A percentile compares a stretch with the other conserved stretches of the same genome.
phyloP scores from a whole-genome alignment of 495 filamentous ascomycete genomes.

The Amphirosellinia nigrospora region DNA sequence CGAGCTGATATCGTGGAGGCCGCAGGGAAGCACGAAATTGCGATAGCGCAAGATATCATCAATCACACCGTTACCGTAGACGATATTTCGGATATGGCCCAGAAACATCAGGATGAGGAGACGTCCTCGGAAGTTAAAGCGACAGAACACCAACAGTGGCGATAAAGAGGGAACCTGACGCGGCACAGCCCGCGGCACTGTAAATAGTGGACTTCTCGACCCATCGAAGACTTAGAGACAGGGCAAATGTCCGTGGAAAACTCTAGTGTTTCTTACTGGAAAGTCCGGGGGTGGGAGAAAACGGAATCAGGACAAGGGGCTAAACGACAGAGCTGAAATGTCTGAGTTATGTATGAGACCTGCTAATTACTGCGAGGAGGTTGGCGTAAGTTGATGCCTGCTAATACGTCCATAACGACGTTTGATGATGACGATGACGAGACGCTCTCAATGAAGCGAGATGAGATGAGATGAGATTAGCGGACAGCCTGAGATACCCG shows the following conservation, averaged over 20 bases:
- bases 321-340: not conserved
- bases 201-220: not conserved
- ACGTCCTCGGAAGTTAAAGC: not conserved
- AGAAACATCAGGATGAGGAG: not conserved
- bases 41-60: too few relatives aligned
- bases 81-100: not conserved
- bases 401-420: not conserved
- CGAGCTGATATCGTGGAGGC: not conserved
- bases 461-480: not conserved
- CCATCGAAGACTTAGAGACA: not conserved
- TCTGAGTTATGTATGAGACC: not conserved
- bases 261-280: not conserved
- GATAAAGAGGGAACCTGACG: not conserved
- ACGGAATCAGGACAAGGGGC: not conserved
- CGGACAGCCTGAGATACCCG: constrained; percentile 3
- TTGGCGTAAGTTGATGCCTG: not conserved
- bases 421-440: not conserved
- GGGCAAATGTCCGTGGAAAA: not conserved
- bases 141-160: not conserved
- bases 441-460: not conserved
- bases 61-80: not conserved
- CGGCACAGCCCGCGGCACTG: too few relatives aligned
- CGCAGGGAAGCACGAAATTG: not conserved
- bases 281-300: not conserved
- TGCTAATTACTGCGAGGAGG: not conserved